A percentile compares a stretch with the other conserved stretches of the same genome.
phyloP scores from a whole-genome alignment of 441 rosid genomes.

The Brassica balearica region DNA sequence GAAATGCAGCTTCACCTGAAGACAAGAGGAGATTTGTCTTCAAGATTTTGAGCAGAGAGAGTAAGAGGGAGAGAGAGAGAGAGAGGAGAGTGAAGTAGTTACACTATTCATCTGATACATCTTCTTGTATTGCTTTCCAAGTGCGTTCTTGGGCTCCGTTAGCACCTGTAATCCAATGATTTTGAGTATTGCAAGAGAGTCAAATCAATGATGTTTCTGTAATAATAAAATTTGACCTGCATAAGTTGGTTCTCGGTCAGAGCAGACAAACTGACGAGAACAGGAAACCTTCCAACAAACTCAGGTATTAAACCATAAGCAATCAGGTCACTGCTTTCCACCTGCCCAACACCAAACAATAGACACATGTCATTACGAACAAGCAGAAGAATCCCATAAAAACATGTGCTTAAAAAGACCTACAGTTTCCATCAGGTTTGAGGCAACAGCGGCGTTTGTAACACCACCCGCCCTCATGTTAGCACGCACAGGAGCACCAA shows the following conservation, averaged over 20 bases:
- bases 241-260: constrained; percentile 94
- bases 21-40: constrained; percentile 19
- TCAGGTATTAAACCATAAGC: constrained; percentile 99
- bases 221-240: constrained; percentile 58
- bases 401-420: background rate
- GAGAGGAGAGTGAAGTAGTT: constrained; percentile 43
- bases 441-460: constrained; percentile 77
- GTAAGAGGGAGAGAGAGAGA: background rate
- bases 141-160: constrained; percentile 95
- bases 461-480: constrained; percentile 90
- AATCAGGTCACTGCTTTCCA: constrained; percentile 94
- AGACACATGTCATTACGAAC: constrained; percentile 1
- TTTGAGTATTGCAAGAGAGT: constrained; percentile 3
- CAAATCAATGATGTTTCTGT: background rate
- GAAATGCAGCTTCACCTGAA: constrained; percentile 88
- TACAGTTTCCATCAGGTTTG: constrained; percentile 88
- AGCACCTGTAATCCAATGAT: constrained; percentile 59
- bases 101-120: constrained; percentile 95
- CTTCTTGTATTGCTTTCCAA: constrained; percentile 94
- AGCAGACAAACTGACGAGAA: constrained; percentile 95
- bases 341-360: constrained; percentile 53
- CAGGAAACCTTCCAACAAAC: constrained; percentile 97
- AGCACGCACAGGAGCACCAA: constrained; percentile 97
- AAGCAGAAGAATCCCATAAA: background rate
- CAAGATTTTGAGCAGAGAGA: constrained; percentile 25